A percentile compares a stretch with the other conserved stretches of the same genome.
These are phyloP conservation scores for Orbilia quercus DNA, from an alignment of 2,329 filamentous ascomycete genomes.

Conservation along the genomic window DNA sequence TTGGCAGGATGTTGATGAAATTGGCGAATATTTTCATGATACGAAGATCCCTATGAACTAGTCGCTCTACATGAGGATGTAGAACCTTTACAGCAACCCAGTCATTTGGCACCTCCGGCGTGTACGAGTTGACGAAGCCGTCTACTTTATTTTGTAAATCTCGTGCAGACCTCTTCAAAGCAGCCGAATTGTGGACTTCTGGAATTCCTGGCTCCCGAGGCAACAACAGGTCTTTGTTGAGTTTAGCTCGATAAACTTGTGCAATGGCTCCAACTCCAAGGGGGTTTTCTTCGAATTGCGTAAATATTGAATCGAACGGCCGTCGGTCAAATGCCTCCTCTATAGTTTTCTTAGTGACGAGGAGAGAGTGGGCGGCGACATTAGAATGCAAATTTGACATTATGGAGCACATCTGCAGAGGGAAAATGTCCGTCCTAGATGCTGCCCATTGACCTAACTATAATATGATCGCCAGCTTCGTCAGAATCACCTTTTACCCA, in stretches of 20 bases:
- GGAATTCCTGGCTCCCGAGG: conserved; percentile 64
- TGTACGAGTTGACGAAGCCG: conserved; percentile 84
- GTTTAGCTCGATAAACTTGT: conserved; percentile 94
- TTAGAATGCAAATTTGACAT: conserved; percentile 97
- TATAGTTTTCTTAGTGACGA: conserved; percentile 81
- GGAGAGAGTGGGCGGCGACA: conserved; percentile 88
- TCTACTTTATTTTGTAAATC: conserved; percentile 80
- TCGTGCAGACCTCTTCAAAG: conserved; percentile 55
- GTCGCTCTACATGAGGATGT: conserved; percentile 88
- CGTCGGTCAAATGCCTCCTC: conserved; percentile 82
- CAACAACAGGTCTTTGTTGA: conserved; percentile 81
- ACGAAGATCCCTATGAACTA: conserved; percentile 86
- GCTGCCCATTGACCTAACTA: conserved; percentile 98
- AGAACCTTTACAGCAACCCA: conserved; percentile 97
- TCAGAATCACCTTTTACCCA: not conserved
- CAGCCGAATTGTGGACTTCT: not conserved
- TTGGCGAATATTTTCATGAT: conserved; percentile 95
- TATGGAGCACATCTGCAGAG: conserved; percentile 86
- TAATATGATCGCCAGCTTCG: not conserved
- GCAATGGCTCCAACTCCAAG: conserved; percentile 95
- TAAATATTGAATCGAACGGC: conserved; percentile 89
- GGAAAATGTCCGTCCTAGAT: conserved; percentile 95
- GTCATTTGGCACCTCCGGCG: conserved; percentile 83
- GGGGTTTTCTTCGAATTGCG: conserved; percentile 90
- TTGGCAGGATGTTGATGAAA: conserved; percentile 85